Percentiles rank a stretch among this genome's conserved stretches.
These are phyloP conservation scores for Nidula niveotomentosa DNA, from an alignment of 1,284 basidiomycete species.

Conservation along the genomic window DNA sequence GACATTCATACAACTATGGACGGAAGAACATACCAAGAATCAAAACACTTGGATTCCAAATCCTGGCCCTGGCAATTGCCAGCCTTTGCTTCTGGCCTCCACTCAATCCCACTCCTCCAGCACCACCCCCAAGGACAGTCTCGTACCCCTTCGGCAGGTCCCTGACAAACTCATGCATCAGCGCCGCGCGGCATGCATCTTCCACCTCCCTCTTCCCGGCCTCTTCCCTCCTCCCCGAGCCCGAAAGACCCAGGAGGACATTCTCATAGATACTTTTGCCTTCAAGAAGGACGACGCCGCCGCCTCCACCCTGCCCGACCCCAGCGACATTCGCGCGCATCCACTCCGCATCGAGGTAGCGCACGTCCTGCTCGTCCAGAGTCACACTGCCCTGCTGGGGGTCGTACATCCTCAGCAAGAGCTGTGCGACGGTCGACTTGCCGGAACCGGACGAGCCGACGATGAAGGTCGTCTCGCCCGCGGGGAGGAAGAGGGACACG, in stretches of 20 bases:
- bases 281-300: constrained; percentile 70
- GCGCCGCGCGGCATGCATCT: constrained; percentile 80
- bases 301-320: constrained; percentile 71
- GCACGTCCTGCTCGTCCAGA: constrained; percentile 82
- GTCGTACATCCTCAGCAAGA: constrained; percentile 81
- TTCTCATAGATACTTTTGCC: constrained; percentile 84
- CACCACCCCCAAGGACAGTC: constrained; percentile 72
- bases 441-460: constrained; percentile 91
- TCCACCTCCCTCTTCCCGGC: constrained; percentile 71
- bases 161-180: constrained; percentile 87
- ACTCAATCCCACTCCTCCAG: constrained; percentile 75
- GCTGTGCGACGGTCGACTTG: constrained; percentile 88
- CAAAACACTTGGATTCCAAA: constrained; percentile 88
- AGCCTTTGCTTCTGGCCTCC: constrained; percentile 95
- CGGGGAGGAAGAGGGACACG: constrained; percentile 77
- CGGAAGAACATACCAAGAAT: constrained; percentile 74
- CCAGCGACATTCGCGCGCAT: constrained; percentile 73
- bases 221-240: constrained; percentile 36
- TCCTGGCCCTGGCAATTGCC: constrained; percentile 85
- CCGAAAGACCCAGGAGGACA: constrained; percentile 68
- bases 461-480: constrained; percentile 88
- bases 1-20: neutral
- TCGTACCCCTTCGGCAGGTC: constrained; percentile 89
- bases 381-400: constrained; percentile 62
- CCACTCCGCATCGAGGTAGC: constrained; percentile 78